Evolutionary conservation across 2,329 filamentous ascomycete species (phyloP).

Genomic region (Ophiostoma sp.): DNA sequence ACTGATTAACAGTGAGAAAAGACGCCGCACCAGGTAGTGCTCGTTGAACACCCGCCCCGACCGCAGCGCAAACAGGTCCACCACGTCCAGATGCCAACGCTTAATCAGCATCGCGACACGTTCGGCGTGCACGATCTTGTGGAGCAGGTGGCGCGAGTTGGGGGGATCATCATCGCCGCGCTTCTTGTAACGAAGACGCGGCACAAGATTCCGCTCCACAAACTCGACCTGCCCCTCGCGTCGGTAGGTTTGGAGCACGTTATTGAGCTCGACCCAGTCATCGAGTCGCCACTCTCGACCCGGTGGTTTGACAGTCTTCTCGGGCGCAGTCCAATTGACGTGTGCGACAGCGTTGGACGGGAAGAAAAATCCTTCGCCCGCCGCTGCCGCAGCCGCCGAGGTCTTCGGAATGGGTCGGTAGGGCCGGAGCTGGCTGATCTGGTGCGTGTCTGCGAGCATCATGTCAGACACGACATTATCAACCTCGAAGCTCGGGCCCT

Average conservation of each 20-base stretch:
- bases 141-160: constrained; percentile 41
- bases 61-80: constrained; percentile 53
- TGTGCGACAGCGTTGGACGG: constrained; percentile 15
- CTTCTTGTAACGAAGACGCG: background rate
- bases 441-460: constrained; percentile 28
- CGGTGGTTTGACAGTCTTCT: background rate
- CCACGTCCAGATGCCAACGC: constrained; percentile 59
- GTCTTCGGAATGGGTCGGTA: background rate
- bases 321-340: constrained; percentile 22
- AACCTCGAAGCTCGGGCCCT: constrained; percentile 15
- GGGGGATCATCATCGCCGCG: background rate
- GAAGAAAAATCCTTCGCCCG: constrained; percentile 12
- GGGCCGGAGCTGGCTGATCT: constrained; percentile 21
- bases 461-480: constrained; percentile 28
- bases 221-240: constrained; percentile 44
- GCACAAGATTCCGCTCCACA: constrained; percentile 33
- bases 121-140: constrained; percentile 50
- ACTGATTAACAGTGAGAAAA: constrained; percentile 56
- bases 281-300: constrained; percentile 32
- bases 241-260: constrained; percentile 53
- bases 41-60: constrained; percentile 53
- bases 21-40: constrained; percentile 49
- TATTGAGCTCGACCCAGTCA: constrained; percentile 57
- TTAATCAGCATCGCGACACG: constrained; percentile 51
- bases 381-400: background rate